Percentiles rank a stretch among this genome's conserved stretches.
Conservation (phyloP, 2,329 filamentous ascomycete genomes). For the Trichoderma citrinoviride region DNA sequence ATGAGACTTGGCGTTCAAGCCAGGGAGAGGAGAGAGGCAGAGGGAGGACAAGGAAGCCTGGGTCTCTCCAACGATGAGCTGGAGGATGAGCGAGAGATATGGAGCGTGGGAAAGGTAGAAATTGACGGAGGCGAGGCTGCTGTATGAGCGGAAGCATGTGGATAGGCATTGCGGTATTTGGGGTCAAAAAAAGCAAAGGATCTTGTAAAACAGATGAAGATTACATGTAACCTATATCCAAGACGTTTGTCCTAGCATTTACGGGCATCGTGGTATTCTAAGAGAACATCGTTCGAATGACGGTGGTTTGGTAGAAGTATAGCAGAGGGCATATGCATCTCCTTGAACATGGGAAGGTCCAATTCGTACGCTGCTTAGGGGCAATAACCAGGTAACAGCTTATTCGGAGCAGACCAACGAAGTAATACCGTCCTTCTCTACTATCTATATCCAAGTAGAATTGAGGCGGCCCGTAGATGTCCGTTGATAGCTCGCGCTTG, state of each 20-base stretch:
- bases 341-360: no score
- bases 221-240: not conserved
- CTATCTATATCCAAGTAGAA: no score
- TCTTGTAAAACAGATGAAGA: not conserved
- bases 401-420: no score
- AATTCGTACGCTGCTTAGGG: no score
- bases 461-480: no score
- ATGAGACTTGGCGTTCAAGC: constrained; percentile 81
- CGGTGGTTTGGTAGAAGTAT: not conserved
- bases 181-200: not conserved
- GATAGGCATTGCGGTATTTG: not conserved
- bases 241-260: no score
- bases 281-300: not conserved
- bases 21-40: constrained; percentile 83
- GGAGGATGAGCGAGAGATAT: constrained; percentile 93
- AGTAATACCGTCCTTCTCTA: no score
- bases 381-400: no score
- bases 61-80: constrained; percentile 86
- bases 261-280: not conserved
- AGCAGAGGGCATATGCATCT: no score
- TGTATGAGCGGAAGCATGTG: not conserved
- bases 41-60: constrained; percentile 82
- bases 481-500: no score
- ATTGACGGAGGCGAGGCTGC: constrained; percentile 59
- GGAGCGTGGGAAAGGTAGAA: constrained; percentile 91